A percentile compares a stretch with the other conserved stretches of the same genome.
Conservation (phyloP, 2,329 filamentous ascomycete species). For the Colletotrichum echinochloae region DNA sequence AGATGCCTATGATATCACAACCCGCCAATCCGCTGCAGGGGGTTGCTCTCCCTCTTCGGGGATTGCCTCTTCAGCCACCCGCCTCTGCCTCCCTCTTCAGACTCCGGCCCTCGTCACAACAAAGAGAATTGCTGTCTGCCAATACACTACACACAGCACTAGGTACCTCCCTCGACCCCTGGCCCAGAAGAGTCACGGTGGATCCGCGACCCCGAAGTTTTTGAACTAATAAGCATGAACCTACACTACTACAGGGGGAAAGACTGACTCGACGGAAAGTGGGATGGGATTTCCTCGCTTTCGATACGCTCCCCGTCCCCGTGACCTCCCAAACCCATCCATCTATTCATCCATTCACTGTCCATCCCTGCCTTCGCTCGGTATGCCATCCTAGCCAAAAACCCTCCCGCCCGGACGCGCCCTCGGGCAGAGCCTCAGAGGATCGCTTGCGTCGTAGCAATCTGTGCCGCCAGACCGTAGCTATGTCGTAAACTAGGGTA, state of each 20-base stretch:
- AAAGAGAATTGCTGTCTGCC: conserved; percentile 3
- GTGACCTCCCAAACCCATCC: background rate
- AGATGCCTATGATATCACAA: conserved; percentile 31
- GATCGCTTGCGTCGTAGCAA: conserved; percentile 3
- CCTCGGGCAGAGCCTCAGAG: conserved; percentile 36
- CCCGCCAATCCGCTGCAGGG: conserved; percentile 19
- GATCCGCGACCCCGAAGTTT: background rate
- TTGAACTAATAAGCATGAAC: conserved; percentile 9
- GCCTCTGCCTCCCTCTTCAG: conserved; percentile 10
- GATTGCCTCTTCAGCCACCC: conserved; percentile 4
- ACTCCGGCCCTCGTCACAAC: background rate
- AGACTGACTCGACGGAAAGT: conserved; percentile 14
- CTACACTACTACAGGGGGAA: background rate
- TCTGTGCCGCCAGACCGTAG: background rate
- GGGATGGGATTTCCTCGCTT: conserved; percentile 15
- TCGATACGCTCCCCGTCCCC: background rate
- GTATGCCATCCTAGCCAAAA: background rate
- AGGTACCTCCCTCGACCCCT: background rate
- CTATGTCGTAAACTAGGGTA: background rate
- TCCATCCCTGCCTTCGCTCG: background rate
- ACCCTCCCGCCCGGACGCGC: conserved; percentile 24
- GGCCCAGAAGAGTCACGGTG: conserved; percentile 21
- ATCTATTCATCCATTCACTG: background rate
- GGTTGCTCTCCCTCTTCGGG: conserved; percentile 17
- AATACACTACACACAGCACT: background rate